Percentiles rank a stretch among this genome's conserved stretches.
phyloP scores from a whole-genome alignment of 129 eudicot species.

The Ambrosia trifida region DNA sequence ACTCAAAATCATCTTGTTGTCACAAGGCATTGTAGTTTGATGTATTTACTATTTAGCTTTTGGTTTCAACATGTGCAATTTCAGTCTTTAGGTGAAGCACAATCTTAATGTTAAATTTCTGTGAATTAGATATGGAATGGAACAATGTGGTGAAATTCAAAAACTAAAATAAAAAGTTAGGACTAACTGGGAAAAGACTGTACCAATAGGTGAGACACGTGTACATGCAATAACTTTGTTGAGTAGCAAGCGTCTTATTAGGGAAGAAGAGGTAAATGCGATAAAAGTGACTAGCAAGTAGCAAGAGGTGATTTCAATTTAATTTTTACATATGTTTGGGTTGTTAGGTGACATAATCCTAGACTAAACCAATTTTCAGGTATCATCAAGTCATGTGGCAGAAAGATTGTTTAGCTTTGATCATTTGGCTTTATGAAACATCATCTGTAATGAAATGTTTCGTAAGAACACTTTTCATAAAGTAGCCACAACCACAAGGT shows the following conservation, averaged over 20 bases:
- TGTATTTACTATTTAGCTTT: too few species aligned
- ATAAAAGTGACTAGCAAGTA: background rate
- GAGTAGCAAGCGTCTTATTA: conserved; percentile 7
- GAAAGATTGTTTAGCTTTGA: background rate
- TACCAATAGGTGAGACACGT: conserved; percentile 13
- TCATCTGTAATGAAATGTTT: background rate
- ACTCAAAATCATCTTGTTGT: too few species aligned
- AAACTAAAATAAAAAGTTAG: background rate
- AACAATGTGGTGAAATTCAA: background rate
- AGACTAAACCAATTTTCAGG: background rate
- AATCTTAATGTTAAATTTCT: background rate
- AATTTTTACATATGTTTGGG: background rate
- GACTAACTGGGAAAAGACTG: background rate
- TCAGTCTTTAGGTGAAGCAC: too few species aligned
- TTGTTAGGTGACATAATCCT: background rate
- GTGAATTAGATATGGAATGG: background rate
- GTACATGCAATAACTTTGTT: conserved; percentile 4
- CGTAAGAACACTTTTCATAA: background rate
- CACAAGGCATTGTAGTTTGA: too few species aligned
- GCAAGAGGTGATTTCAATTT: background rate
- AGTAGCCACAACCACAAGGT: background rate
- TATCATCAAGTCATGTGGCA: background rate
- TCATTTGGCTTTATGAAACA: background rate
- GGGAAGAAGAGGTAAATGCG: background rate
- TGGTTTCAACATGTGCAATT: too few species aligned